phyloP scores from a whole-genome alignment of 371 early-diverging fungal species.

The Actinomortierella wolfii region DNA sequence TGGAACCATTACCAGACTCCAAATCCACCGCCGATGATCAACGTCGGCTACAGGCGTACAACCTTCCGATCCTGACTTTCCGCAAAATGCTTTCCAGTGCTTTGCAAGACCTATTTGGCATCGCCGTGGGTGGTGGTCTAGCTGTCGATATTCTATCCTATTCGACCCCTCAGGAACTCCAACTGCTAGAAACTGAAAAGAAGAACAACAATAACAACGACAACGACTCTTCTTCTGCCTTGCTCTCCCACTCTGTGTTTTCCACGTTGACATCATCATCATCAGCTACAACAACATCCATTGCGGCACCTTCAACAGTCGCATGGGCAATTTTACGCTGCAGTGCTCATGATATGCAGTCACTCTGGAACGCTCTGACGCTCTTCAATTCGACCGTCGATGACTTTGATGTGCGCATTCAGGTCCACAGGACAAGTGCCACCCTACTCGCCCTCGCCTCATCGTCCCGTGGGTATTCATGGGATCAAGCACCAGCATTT shows the following conservation, averaged over 20 bases:
- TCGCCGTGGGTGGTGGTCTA: slow-evolving; percentile 35
- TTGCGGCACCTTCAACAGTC: slow-evolving; percentile 5
- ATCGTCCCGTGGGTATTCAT: too few relatives aligned
- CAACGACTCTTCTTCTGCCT: background rate
- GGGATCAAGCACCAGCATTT: too few relatives aligned
- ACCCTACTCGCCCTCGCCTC: slow-evolving; percentile 23
- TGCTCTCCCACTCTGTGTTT: background rate
- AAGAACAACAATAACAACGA: background rate
- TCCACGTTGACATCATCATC: slow-evolving; percentile 2
- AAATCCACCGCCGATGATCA: slow-evolving; percentile 7
- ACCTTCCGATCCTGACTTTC: slow-evolving; percentile 29
- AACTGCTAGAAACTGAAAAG: too few relatives aligned
- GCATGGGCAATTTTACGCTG: slow-evolving; percentile 28
- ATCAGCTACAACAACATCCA: background rate
- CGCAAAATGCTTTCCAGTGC: slow-evolving; percentile 39
- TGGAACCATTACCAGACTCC: slow-evolving; percentile 19
- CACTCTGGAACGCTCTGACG: slow-evolving; percentile 32
- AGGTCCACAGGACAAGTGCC: slow-evolving; percentile 22
- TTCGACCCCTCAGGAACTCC: slow-evolving; percentile 14
- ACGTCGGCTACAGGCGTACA: background rate
- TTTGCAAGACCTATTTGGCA: slow-evolving; percentile 35
- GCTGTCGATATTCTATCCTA: slow-evolving; percentile 37
- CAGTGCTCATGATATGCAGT: slow-evolving; percentile 25
- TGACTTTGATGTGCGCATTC: slow-evolving; percentile 29
- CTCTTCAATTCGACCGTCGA: slow-evolving; percentile 33